phyloP scores from a whole-genome alignment of 164 flowering plant genomes.

The Berberis vulgaris region DNA sequence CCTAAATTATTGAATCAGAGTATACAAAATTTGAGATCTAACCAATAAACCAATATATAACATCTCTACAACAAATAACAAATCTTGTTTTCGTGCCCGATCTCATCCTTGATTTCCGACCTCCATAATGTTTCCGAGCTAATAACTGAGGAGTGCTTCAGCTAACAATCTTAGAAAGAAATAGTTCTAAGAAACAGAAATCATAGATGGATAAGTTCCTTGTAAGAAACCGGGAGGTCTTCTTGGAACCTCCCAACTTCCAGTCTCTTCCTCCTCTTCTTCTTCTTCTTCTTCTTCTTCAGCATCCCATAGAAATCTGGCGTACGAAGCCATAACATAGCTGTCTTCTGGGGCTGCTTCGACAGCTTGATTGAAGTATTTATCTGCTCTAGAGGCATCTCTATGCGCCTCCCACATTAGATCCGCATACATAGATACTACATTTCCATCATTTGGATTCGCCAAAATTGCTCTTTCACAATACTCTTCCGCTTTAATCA shows the following conservation, averaged over 20 bases:
- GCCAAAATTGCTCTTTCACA: conserved; percentile 73
- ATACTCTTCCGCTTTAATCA: conserved; percentile 69
- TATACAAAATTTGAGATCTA: too few species aligned
- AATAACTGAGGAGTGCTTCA: too few species aligned
- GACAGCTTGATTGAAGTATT: conserved; percentile 73
- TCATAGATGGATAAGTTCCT: conserved; percentile 17
- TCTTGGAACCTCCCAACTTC: background rate
- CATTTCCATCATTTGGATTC: conserved; percentile 57
- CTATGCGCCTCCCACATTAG: conserved; percentile 59
- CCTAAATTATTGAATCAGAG: too few species aligned
- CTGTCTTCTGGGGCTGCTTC: conserved; percentile 72
- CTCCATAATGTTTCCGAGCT: too few species aligned
- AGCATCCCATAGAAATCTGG: conserved; percentile 38
- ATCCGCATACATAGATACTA: conserved; percentile 63
- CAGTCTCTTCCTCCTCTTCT: conserved; percentile 24
- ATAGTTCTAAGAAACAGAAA: conserved; percentile 27
- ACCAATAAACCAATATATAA: too few species aligned
- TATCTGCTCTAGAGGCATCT: conserved; percentile 61
- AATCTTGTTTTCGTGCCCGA: too few species aligned
- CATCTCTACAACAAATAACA: too few species aligned
- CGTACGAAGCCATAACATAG: conserved; percentile 42
- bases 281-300: conserved; percentile 31
- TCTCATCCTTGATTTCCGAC: too few species aligned
- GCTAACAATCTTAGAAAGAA: background rate
- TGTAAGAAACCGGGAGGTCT: conserved; percentile 15